Conservation (phyloP, 495 filamentous ascomycete genomes). For the Trichoderma reesei region DNA sequence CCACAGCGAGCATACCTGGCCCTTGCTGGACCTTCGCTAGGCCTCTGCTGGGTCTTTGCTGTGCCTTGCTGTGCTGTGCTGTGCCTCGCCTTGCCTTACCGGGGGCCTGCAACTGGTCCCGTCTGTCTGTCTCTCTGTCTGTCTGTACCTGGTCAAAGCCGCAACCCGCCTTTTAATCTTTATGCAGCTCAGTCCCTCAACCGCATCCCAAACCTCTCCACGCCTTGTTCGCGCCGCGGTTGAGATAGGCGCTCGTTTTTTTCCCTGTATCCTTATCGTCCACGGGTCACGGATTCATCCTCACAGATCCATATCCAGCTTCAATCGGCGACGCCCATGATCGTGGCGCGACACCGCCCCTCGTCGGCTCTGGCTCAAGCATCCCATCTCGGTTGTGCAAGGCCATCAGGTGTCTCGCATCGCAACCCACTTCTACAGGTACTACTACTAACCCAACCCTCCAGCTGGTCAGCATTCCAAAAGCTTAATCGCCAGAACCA, state of each 20-base stretch:
- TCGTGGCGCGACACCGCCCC: neutral
- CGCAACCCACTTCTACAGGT: neutral
- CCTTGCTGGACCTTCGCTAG: too few species aligned
- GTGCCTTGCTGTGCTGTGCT: too few species aligned
- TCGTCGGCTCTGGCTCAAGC: neutral
- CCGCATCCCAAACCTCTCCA: neutral
- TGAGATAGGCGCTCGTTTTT: neutral
- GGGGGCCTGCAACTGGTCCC: too few species aligned
- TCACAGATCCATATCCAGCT: neutral
- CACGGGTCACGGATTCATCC: too few species aligned
- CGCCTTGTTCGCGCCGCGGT: neutral
- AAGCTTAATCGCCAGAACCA: too few species aligned
- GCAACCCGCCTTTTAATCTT: neutral
- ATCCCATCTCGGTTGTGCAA: neutral
- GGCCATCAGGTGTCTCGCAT: neutral
- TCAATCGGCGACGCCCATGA: neutral
- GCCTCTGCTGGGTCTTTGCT: too few species aligned
- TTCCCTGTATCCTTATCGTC: neutral
- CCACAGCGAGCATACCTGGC: neutral
- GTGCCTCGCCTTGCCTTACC: too few species aligned
- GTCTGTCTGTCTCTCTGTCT: too few species aligned
- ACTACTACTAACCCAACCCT: too few species aligned
- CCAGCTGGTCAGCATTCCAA: conserved; percentile 7
- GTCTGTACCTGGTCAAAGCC: too few species aligned
- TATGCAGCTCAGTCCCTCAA: conserved; percentile 2